Conservation (phyloP, 805 yeast species). For the Zygotorulaspora danielsina region DNA sequence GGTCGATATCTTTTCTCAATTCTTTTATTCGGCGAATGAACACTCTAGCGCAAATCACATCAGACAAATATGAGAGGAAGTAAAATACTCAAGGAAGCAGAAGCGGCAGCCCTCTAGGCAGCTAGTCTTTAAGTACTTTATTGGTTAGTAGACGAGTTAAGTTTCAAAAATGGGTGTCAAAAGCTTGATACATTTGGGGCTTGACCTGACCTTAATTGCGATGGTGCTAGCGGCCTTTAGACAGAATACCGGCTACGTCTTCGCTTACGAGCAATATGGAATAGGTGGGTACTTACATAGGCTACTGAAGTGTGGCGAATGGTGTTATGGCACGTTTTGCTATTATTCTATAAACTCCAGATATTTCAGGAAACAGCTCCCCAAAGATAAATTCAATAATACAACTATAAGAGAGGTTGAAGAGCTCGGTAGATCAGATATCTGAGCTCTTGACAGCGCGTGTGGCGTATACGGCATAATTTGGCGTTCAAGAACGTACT, state of each 20-base stretch:
- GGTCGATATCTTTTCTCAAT: not conserved
- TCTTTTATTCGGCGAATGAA: not conserved
- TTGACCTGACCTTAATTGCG: conserved; percentile 75
- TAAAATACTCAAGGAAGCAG: not conserved
- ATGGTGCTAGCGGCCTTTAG: conserved; percentile 82
- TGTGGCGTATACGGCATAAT: too few relatives aligned
- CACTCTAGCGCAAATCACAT: not conserved
- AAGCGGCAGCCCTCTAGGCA: not conserved
- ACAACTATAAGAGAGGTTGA: conserved; percentile 24
- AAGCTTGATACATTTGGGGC: conserved; percentile 53
- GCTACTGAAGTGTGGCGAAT: conserved; percentile 59
- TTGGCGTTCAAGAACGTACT: too few relatives aligned
- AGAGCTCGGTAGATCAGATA: conserved; percentile 23
- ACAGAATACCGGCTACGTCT: conserved; percentile 70
- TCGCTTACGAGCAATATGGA: conserved; percentile 34
- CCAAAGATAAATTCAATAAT: conserved; percentile 20
- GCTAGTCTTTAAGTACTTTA: not conserved
- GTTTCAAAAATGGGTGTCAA: conserved; percentile 19
- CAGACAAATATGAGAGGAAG: not conserved
- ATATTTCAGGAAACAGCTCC: conserved; percentile 40
- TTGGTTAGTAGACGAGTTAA: not conserved
- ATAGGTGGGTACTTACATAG: conserved; percentile 47
- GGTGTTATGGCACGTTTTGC: conserved; percentile 48
- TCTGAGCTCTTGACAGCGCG: not conserved
- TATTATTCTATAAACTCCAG: conserved; percentile 45